Percentiles rank a stretch among this genome's conserved stretches.
These are phyloP conservation scores for Rhodotorula mucilaginosa DNA, from an alignment of 1,284 basidiomycete species.

Conservation along the genomic window DNA sequence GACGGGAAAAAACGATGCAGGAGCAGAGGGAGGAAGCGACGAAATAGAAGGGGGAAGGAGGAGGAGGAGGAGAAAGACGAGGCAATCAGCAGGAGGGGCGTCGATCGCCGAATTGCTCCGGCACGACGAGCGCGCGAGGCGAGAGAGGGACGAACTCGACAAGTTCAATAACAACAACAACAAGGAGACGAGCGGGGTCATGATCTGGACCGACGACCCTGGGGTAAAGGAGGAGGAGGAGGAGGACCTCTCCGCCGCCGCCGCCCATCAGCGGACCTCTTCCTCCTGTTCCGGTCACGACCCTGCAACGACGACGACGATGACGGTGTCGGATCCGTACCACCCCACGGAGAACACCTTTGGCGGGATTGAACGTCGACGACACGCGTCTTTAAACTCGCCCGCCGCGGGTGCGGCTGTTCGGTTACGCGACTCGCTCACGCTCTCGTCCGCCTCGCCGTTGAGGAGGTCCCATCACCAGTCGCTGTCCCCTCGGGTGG, in stretches of 20 bases:
- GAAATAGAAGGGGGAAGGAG: too few species aligned
- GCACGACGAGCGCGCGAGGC: conserved; percentile 5
- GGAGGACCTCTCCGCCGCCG: not conserved
- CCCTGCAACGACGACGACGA: not conserved
- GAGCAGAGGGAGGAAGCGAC: not conserved
- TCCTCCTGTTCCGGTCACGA: not conserved
- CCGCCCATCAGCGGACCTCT: not conserved
- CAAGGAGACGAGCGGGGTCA: too few species aligned
- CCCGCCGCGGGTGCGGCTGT: not conserved
- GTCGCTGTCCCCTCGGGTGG: not conserved
- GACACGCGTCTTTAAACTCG: not conserved
- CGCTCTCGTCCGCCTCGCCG: not conserved
- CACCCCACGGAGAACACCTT: conserved; percentile 27
- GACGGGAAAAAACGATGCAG: not conserved
- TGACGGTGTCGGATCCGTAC: conserved; percentile 11
- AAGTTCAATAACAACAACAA: not conserved
- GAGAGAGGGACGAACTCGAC: conserved; percentile 14
- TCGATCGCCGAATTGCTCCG: conserved; percentile 22
- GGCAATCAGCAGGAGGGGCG: not conserved
- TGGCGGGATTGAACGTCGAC: conserved; percentile 26
- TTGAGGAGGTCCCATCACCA: not conserved
- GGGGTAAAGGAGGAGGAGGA: not conserved
- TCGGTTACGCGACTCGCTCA: not conserved
- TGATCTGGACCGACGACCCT: too few species aligned
- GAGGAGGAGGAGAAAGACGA: too few species aligned